Evolutionary conservation across 345 rosid species (phyloP).

Genomic region (Garcia nutans): DNA sequence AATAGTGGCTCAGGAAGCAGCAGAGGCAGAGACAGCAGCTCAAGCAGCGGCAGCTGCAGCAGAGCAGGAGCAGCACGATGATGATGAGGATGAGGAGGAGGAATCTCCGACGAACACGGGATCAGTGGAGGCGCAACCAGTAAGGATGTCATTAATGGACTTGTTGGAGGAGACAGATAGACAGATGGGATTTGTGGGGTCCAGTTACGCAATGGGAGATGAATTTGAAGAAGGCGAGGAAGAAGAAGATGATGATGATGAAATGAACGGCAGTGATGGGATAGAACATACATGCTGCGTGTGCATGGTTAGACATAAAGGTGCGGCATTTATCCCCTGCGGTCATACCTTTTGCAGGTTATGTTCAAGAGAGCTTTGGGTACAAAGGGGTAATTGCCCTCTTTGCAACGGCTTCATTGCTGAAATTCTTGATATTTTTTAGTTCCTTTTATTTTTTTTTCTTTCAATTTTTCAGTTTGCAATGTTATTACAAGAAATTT

Average conservation of each 20-base stretch:
- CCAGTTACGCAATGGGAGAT: constrained; percentile 50
- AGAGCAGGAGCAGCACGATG: constrained; percentile 6
- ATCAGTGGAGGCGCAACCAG: constrained; percentile 30
- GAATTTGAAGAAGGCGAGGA: constrained; percentile 39
- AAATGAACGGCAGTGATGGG: constrained; percentile 30
- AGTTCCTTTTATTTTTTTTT: constrained; percentile 5
- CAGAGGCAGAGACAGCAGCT: constrained; percentile 45
- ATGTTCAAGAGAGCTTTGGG: constrained; percentile 93
- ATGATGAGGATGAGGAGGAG: constrained; percentile 18
- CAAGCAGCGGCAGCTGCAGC: constrained; percentile 21
- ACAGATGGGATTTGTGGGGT: constrained; percentile 61
- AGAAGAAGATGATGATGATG: constrained; percentile 33
- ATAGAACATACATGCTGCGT: constrained; percentile 68
- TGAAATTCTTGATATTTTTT: constrained; percentile 87
- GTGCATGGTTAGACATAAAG: constrained; percentile 82
- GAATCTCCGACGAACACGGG: background rate
- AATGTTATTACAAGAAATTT: background rate
- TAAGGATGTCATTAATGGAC: constrained; percentile 86
- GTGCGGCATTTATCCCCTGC: constrained; percentile 82
- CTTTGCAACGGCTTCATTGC: constrained; percentile 74
- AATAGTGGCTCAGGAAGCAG: constrained; percentile 66
- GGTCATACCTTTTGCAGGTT: constrained; percentile 90
- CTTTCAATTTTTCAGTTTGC: background rate
- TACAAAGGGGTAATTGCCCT: constrained; percentile 86
- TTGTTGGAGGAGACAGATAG: constrained; percentile 78